Percentiles rank a stretch among this genome's conserved stretches.
These are phyloP conservation scores for Phytophthora hibernalis DNA, from an alignment of 352 stramenopile genomes.

Conservation along the genomic window DNA sequence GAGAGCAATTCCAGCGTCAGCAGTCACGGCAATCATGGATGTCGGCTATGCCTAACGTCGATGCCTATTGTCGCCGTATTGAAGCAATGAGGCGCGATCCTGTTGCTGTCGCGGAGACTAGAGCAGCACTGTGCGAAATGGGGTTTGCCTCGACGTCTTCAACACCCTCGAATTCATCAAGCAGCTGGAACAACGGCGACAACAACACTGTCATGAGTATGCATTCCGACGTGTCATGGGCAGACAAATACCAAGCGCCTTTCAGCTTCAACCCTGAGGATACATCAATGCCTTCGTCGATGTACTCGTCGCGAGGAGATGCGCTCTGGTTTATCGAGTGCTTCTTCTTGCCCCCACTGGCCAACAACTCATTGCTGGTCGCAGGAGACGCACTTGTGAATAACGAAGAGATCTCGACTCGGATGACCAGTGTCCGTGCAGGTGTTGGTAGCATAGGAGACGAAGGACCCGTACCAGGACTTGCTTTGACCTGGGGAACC, in stretches of 20 bases:
- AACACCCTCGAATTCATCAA: conserved; percentile 10
- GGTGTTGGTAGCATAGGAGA: conserved; percentile 5
- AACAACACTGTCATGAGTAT: conserved; percentile 12
- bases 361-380: conserved; percentile 45
- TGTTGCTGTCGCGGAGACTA: conserved; percentile 43
- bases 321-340: conserved; percentile 63
- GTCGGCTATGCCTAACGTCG: conserved; percentile 46
- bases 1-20: conserved; percentile 35
- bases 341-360: conserved; percentile 51
- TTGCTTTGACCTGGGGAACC: conserved; percentile 70
- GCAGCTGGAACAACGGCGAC: conserved; percentile 24
- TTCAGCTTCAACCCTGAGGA: conserved; percentile 28
- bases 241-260: conserved; percentile 17
- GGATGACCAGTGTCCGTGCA: conserved; percentile 23
- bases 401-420: conserved; percentile 34
- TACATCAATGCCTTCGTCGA: conserved; percentile 34
- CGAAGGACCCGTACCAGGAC: conserved; percentile 43
- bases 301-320: conserved; percentile 43
- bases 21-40: conserved; percentile 46
- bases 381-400: conserved; percentile 40
- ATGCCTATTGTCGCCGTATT: conserved; percentile 55
- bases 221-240: conserved; percentile 15
- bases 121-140: conserved; percentile 39
- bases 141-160: conserved; percentile 20
- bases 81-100: conserved; percentile 49